phyloP scores from a whole-genome alignment of 192 early-diverging fungal genomes.

The Coemansia sp. region DNA sequence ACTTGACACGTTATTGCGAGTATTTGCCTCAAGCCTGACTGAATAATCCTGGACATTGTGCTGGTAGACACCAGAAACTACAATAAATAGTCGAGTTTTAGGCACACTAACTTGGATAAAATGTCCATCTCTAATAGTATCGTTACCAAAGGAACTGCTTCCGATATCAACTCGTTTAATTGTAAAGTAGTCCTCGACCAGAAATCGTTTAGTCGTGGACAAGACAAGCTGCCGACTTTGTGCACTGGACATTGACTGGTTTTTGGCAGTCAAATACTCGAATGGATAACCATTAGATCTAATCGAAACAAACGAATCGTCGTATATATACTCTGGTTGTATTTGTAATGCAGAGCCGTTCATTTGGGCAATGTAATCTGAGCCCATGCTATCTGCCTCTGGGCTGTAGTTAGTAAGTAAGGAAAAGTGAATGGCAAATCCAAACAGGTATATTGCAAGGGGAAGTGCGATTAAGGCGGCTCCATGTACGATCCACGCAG shows the following conservation, averaged over 20 bases:
- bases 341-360: conserved; percentile 72
- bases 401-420: conserved; percentile 75
- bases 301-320: conserved; percentile 80
- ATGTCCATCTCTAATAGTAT: conserved; percentile 73
- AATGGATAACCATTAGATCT: conserved; percentile 82
- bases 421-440: conserved; percentile 83
- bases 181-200: conserved; percentile 84
- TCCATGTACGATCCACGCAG: conserved; percentile 78
- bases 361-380: conserved; percentile 83
- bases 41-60: not conserved
- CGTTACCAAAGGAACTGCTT: conserved; percentile 48
- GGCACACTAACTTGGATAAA: conserved; percentile 70
- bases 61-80: conserved; percentile 67
- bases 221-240: conserved; percentile 60
- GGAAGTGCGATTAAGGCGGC: conserved; percentile 76
- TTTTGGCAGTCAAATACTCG: conserved; percentile 73
- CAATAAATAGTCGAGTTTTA: conserved; percentile 71
- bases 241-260: not conserved
- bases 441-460: conserved; percentile 70
- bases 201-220: conserved; percentile 84
- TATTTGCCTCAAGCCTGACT: not conserved
- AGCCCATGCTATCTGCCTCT: conserved; percentile 91
- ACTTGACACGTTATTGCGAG: not conserved
- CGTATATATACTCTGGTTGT: conserved; percentile 82
- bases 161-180: conserved; percentile 51